Conservation (phyloP, 345 rosid species). For the Acer campestre region DNA sequence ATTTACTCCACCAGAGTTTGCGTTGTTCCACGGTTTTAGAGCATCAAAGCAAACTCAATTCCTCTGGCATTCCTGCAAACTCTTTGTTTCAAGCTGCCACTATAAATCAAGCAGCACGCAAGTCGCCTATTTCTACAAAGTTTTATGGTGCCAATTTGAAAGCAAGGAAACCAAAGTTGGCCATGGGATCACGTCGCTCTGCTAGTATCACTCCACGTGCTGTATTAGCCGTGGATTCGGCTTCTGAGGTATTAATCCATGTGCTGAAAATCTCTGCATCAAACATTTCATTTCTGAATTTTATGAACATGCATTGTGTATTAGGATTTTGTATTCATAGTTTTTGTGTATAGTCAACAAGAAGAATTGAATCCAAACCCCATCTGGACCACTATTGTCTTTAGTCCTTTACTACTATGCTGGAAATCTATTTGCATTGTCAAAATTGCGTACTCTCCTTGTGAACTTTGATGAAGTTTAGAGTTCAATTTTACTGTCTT, state of each 20-base stretch:
- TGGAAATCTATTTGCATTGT: not conserved
- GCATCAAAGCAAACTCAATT: constrained; percentile 57
- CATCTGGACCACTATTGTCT: not conserved
- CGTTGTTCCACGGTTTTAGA: constrained; percentile 58
- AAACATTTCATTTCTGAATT: constrained; percentile 13
- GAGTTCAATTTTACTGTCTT: not conserved
- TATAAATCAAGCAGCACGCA: constrained; percentile 37
- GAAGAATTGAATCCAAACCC: not conserved
- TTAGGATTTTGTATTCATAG: not conserved
- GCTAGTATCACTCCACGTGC: constrained; percentile 54
- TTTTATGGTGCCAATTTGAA: constrained; percentile 51
- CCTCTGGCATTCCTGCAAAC: constrained; percentile 48
- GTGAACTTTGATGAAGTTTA: not conserved
- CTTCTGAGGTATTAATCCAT: constrained; percentile 56
- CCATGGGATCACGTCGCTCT: constrained; percentile 37
- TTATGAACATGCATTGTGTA: not conserved
- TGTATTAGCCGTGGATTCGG: constrained; percentile 68
- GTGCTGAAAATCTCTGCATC: not conserved
- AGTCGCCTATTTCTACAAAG: constrained; percentile 37
- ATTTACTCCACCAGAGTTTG: constrained; percentile 60
- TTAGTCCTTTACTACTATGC: not conserved
- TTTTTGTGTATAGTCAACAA: not conserved
- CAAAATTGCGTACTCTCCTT: not conserved
- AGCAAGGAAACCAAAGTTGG: constrained; percentile 32
- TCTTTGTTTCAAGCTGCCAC: constrained; percentile 48